Evolutionary conservation across 208 protist species (phyloP).

Genomic region (Leishmania mexicana): DNA sequence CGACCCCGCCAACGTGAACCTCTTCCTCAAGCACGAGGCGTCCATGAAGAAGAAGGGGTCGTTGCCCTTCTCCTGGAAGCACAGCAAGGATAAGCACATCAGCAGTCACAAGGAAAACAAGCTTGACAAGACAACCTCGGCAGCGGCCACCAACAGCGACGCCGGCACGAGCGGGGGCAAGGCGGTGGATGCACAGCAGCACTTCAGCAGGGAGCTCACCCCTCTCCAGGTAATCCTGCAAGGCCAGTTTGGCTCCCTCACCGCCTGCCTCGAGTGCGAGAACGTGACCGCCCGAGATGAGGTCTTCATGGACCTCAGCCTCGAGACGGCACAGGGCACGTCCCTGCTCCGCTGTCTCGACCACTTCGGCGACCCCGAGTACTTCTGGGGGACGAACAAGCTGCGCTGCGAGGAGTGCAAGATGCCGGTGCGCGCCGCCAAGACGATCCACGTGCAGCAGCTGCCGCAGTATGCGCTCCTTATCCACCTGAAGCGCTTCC

Average conservation of each 20-base stretch:
- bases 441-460: conserved; percentile 81
- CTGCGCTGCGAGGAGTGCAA: conserved; percentile 84
- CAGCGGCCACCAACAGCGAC: conserved; percentile 1
- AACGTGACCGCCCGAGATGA: conserved; percentile 62
- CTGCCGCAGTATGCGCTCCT: conserved; percentile 86
- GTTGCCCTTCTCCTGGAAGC: conserved; percentile 48
- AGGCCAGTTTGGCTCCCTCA: conserved; percentile 77
- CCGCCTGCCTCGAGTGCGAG: conserved; percentile 79
- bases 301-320: conserved; percentile 83
- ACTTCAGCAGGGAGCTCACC: conserved; percentile 27
- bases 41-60: conserved; percentile 44
- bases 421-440: conserved; percentile 65
- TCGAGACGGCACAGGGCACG: conserved; percentile 77
- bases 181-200: conserved; percentile 1
- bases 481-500: conserved; percentile 93
- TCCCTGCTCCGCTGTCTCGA: conserved; percentile 82
- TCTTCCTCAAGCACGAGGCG: conserved; percentile 51
- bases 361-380: conserved; percentile 78
- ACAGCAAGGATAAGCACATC: conserved; percentile 31
- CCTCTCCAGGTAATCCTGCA: conserved; percentile 78
- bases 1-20: conserved; percentile 53
- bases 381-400: conserved; percentile 83
- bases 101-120: conserved; percentile 18
- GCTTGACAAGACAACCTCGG: conserved; percentile 8
- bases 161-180: background rate